Base-by-base conservation (phyloP, 2,329 filamentous ascomycete genomes). In the Ophiostoma novo-ulmi region DNA sequence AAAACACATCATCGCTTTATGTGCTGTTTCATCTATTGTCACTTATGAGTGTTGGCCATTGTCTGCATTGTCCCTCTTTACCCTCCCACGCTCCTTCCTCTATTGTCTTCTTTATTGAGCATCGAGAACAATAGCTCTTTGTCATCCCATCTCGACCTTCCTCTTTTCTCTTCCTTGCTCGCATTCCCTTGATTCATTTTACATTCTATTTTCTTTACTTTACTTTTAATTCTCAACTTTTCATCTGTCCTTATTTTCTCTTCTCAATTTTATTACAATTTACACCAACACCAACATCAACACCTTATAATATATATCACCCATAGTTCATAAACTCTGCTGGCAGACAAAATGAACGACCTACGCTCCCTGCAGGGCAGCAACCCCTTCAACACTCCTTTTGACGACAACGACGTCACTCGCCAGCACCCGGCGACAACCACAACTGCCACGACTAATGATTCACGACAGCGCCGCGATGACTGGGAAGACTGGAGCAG, bases 331-430 rank as follows among this genome's bases (percentile, higher is more conserved):
- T 31, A 31, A 31, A 31, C 31, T 3, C n/a, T 65, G 61, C 61
- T 64, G 61, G 61, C 36, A 41, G 20, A n/a, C 70, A 75, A 68
- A n/a, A 79, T 78, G 78, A 75, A 75, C 71, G 72, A 74, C 69
- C 69, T 70, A 52, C 74, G 70, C 69, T 70, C 73, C 31, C 71
- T 72, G 39, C 74, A 75, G 11, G 65, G 65, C 39, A 65, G 70
- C 52, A 74, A 69, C 26, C 70, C 74, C 14, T 73, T 72, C 71
- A 68, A 70, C 72, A 73, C 71, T 67, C 72, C 74, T 69, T 73
- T 72, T 48, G 65, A 67, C 65, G 65, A 65, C 35, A 22, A 6
- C 63, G n/a, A 36, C 55, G 26, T 14, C 11, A 26, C 58, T 36
- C 31, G 5, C 11, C 58, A 35, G 3, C 11, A 63, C 8, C 6